These are phyloP conservation scores for Mycotypha africana DNA, from an alignment of 371 early-diverging fungal species.

Conservation along the genomic window DNA sequence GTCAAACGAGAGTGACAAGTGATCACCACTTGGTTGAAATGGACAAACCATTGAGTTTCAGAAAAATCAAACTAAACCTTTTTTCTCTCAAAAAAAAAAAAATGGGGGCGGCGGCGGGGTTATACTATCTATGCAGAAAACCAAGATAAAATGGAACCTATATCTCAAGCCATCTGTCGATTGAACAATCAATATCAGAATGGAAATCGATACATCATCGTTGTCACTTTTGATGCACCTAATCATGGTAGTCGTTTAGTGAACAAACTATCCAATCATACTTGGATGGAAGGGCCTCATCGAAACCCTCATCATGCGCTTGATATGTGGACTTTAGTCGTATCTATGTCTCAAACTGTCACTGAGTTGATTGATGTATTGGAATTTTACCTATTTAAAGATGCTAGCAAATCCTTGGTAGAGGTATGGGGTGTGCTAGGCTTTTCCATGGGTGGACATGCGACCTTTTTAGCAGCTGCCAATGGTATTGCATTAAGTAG, in stretches of 20 bases:
- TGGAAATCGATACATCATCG: conserved; percentile 21
- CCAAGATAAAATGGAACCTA: conserved; percentile 22
- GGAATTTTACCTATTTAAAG: conserved; percentile 39
- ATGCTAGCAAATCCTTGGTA: conserved; percentile 14
- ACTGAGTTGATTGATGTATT: conserved; percentile 48
- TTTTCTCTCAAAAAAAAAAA: too few relatives aligned
- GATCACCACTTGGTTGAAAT: not conserved
- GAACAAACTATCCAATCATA: conserved; percentile 24
- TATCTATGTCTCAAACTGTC: conserved; percentile 35
- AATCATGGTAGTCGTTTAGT: conserved; percentile 52
- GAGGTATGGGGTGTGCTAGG: conserved; percentile 47
- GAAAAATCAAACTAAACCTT: too few relatives aligned
- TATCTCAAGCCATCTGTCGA: conserved; percentile 18
- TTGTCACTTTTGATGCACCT: conserved; percentile 48
- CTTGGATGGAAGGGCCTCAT: conserved; percentile 29
- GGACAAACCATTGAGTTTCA: not conserved
- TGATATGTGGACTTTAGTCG: conserved; percentile 50
- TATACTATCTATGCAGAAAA: conserved; percentile 15
- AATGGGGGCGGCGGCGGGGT: too few relatives aligned
- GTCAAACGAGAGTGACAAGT: too few relatives aligned
- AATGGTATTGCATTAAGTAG: conserved; percentile 43
- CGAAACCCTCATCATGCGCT: conserved; percentile 41
- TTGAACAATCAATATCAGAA: conserved; percentile 11
- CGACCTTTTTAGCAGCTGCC: conserved; percentile 41
- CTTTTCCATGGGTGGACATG: conserved; percentile 55